phyloP scores from a whole-genome alignment of 345 rosid genomes.

The Psidium guajava region DNA sequence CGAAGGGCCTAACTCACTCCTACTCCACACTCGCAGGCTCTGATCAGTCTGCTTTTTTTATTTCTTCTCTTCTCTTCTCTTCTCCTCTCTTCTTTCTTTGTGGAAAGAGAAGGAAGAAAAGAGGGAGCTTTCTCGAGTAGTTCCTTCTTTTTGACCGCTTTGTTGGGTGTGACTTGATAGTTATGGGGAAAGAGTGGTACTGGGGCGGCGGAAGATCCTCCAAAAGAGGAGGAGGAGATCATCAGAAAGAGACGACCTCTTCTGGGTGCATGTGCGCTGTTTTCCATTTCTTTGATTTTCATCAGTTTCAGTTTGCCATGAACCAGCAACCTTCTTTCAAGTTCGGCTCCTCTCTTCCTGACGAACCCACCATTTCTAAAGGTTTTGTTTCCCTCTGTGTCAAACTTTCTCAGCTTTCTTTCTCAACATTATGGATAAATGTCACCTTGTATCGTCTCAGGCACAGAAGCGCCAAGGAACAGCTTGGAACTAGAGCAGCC shows the following conservation, averaged over 20 bases:
- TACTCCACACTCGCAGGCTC: not conserved
- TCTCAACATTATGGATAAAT: not conserved
- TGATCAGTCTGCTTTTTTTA: not conserved
- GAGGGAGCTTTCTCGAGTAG: not conserved
- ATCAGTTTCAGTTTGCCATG: slow-evolving; percentile 37
- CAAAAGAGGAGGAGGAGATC: slow-evolving; percentile 9
- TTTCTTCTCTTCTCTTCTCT: not conserved
- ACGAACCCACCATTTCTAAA: slow-evolving; percentile 12
- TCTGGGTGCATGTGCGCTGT: slow-evolving; percentile 73
- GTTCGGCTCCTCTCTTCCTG: slow-evolving; percentile 11
- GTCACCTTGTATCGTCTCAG: slow-evolving; percentile 11
- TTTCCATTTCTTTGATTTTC: slow-evolving; percentile 71
- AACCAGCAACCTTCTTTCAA: slow-evolving; percentile 39
- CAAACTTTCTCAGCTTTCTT: too few relatives aligned
- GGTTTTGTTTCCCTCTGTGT: slow-evolving; percentile 15
- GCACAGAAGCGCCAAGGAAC: slow-evolving; percentile 68
- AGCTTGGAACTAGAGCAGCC: slow-evolving; percentile 65
- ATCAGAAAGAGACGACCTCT: slow-evolving; percentile 4
- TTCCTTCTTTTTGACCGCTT: not conserved
- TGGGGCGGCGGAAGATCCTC: slow-evolving; percentile 27
- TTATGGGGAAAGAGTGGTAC: slow-evolving; percentile 53
- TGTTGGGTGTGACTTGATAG: not conserved
- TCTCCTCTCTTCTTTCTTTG: too few relatives aligned
- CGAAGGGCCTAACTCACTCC: not conserved
- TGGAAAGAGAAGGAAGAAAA: not conserved